Evolutionary conservation across 148 eudicot species (phyloP).

Genomic region (Dianthus caryophyllus): DNA sequence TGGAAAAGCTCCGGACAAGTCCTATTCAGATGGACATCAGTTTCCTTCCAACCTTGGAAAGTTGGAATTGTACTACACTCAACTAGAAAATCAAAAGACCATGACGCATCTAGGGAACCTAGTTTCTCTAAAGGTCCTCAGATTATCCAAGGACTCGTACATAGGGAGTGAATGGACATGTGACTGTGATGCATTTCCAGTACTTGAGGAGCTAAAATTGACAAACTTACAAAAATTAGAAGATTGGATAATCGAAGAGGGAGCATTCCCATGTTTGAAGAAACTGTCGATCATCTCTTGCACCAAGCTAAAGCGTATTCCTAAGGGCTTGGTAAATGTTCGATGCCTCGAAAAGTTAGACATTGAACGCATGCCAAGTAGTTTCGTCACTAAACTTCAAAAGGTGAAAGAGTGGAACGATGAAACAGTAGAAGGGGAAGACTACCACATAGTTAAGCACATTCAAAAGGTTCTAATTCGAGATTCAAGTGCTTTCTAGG

Average conservation of each 20-base stretch:
- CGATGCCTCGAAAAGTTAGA: slow-evolving; percentile 12
- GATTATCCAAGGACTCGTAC: slow-evolving; percentile 19
- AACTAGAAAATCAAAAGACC: slow-evolving; percentile 1
- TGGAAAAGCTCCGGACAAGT: slow-evolving; percentile 15
- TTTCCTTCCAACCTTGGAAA: slow-evolving; percentile 23
- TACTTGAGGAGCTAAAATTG: slow-evolving; percentile 23
- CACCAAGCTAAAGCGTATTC: background rate
- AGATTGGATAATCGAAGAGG: slow-evolving; percentile 22
- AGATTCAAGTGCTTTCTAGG: no score
- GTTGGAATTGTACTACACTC: slow-evolving; percentile 16
- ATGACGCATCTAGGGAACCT: slow-evolving; percentile 25
- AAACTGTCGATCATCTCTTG: slow-evolving; percentile 17
- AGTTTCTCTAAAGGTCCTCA: slow-evolving; percentile 10
- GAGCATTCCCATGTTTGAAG: slow-evolving; percentile 19
- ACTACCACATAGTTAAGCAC: no score
- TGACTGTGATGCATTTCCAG: background rate
- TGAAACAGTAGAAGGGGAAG: no score
- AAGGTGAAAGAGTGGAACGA: background rate
- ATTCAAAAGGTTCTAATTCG: no score
- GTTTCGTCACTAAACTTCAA: slow-evolving; percentile 16
- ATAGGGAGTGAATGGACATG: slow-evolving; percentile 23
- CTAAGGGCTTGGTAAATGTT: slow-evolving; percentile 19
- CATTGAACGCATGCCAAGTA: slow-evolving; percentile 21
- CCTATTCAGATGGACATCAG: background rate
- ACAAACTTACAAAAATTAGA: slow-evolving; percentile 7